Percentiles rank a stretch among this genome's conserved stretches.
phyloP scores from a whole-genome alignment of 371 early-diverging fungal genomes.

The Rhizopus arrhizus region DNA sequence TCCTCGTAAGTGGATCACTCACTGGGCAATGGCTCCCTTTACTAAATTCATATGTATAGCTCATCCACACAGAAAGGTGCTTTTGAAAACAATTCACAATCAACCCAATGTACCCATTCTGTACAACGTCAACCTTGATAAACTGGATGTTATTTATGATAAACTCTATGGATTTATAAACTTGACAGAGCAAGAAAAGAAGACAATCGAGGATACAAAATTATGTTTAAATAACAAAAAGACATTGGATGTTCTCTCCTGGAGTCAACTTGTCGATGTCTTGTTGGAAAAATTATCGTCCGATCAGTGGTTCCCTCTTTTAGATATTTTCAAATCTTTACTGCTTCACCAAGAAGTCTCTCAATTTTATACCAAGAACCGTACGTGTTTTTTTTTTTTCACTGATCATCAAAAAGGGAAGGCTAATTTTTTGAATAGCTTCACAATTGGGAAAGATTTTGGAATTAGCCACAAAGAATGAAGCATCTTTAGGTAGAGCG shows the following conservation, averaged over 20 bases:
- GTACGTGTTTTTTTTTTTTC: conserved; percentile 27
- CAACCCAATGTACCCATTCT: conserved; percentile 57
- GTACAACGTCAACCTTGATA: conserved; percentile 48
- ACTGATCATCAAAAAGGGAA: not conserved
- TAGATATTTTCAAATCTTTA: conserved; percentile 69
- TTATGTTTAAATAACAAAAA: conserved; percentile 23
- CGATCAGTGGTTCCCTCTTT: conserved; percentile 62
- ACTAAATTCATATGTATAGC: conserved; percentile 33
- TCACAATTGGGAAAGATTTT: conserved; percentile 34
- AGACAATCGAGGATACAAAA: conserved; percentile 24
- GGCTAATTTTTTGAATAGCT: conserved; percentile 20
- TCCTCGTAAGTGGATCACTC: conserved; percentile 56
- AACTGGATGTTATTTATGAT: conserved; percentile 60
- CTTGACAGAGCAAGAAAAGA: conserved; percentile 29
- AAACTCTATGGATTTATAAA: conserved; percentile 55
- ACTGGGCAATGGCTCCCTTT: not conserved
- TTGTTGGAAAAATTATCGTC: conserved; percentile 41
- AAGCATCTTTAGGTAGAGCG: conserved; percentile 17
- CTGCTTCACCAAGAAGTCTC: conserved; percentile 45
- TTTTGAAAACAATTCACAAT: conserved; percentile 38
- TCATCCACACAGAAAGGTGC: conserved; percentile 64
- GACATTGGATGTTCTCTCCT: conserved; percentile 26
- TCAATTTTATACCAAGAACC: conserved; percentile 49
- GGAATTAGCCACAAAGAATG: conserved; percentile 30
- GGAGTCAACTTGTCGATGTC: conserved; percentile 46